These are phyloP conservation scores for Chlorociboria aeruginascens DNA, from an alignment of 495 filamentous ascomycete species.

Conservation along the genomic window DNA sequence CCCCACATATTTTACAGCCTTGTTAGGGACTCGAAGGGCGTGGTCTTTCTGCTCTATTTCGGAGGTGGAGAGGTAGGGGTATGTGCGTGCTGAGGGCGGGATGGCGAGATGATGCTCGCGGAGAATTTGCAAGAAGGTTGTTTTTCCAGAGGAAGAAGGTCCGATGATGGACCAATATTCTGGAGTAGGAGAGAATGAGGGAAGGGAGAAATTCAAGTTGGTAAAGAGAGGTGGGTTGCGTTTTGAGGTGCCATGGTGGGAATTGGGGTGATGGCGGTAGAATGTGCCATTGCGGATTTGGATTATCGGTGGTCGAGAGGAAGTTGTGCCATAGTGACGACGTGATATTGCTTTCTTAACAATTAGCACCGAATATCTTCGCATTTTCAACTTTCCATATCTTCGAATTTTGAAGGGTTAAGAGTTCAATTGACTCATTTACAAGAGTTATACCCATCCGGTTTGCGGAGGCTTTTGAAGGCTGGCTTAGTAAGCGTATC, in stretches of 20 bases:
- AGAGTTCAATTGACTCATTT: too few species aligned
- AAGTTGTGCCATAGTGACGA: conserved; percentile 12
- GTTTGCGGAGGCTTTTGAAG: too few species aligned
- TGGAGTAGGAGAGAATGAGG: conserved; percentile 30
- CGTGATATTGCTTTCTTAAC: background rate
- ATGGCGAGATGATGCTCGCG: conserved; percentile 59
- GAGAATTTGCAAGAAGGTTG: conserved; percentile 64
- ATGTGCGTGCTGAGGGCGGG: conserved; percentile 60
- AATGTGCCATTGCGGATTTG: conserved; percentile 66
- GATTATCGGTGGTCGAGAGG: conserved; percentile 44
- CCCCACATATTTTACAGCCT: conserved; percentile 73
- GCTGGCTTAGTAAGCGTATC: too few species aligned
- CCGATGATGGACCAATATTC: conserved; percentile 70
- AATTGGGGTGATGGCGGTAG: conserved; percentile 62
- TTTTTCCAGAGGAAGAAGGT: conserved; percentile 57
- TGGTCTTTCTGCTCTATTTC: conserved; percentile 44
- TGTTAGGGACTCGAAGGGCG: conserved; percentile 39
- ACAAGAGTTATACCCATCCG: too few species aligned
- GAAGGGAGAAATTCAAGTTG: conserved; percentile 51
- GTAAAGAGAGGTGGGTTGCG: conserved; percentile 57
- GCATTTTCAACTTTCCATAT: background rate
- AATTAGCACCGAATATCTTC: background rate
- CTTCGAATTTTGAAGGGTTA: too few species aligned
- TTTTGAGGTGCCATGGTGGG: conserved; percentile 6
- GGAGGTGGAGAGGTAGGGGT: conserved; percentile 59